Base-by-base conservation (phyloP, 208 protist species). In the Leptomonas pyrrhocoris region DNA sequence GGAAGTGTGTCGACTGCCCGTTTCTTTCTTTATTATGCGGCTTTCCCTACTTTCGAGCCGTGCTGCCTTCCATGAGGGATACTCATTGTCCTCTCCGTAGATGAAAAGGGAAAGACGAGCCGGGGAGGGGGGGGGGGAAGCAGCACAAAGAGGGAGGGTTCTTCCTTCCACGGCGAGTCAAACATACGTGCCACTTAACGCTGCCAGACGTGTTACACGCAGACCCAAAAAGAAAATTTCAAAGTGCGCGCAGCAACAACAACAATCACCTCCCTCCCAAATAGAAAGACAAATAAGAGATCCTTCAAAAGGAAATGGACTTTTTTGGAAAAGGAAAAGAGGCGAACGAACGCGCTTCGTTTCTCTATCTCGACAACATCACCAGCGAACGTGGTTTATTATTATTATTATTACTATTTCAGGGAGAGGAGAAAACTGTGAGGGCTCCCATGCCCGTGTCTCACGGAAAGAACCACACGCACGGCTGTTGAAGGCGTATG, bases 201-300 rank as follows among this genome's bases (percentile, higher is more conserved):
- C 40, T 49, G 56, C 49, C 40, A 62, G 56, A 34, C 40, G 40
- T 19, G 27, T 62, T 62, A 63, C 30, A 45, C 64, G 71, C 27
- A 74, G 38, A 28, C 67, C 38, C 30, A 2, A 23, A 49, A 36
- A 49, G 21, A 57, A 57, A 57, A 34, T 42, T 5, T 50, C 45
- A 31, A 55, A 55, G 49, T 25, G 45, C n/a, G 46, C 8, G 46
- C 8, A 51, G n/a, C 8, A 23, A 51, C 8, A 8, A 51, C n/a
- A 51, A 51, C 19, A 51, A 6, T 25, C 8, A 51, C 46, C 15
- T 18, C 8, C 19, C 8, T 51, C 46, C 46, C 6, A 49, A 55
- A 54, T 38, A 66, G 42, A 66, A 66, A 69, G 36, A n/a, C n/a
- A n/a, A n/a, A n/a, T n/a, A n/a, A n/a, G n/a, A n/a, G n/a, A n/a